Percentiles rank a stretch among this genome's conserved stretches.
Evolutionary conservation across 305 asterid genomes (phyloP).

Genomic region (Fraxinus greggii): DNA sequence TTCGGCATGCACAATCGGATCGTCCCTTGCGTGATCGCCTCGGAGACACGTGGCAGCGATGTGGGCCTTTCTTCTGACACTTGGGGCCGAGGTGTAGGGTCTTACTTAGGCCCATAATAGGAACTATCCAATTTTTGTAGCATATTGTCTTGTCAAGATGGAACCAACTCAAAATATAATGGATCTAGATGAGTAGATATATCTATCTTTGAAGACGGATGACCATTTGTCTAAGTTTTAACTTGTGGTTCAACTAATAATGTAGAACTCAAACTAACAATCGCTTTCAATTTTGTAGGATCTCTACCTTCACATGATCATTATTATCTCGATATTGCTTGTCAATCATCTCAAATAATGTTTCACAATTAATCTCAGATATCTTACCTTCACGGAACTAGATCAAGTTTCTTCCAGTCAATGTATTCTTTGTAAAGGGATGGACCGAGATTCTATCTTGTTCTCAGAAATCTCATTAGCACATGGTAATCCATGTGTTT

Average conservation of each 20-base stretch:
- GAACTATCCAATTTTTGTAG: neutral
- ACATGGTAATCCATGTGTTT: neutral
- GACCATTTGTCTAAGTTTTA: neutral
- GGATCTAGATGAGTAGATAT: neutral
- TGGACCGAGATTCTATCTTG: neutral
- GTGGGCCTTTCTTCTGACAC: too few species aligned
- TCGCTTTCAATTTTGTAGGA: neutral
- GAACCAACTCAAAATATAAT: neutral
- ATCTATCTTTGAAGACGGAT: neutral
- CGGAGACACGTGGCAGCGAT: too few species aligned
- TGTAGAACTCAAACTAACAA: neutral
- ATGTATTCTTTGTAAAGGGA: neutral
- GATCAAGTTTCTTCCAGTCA: neutral
- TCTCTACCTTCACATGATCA: neutral
- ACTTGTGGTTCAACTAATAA: neutral
- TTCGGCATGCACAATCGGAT: too few species aligned
- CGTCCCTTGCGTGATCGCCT: too few species aligned
- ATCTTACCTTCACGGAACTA: too few species aligned
- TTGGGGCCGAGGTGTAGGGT: too few species aligned
- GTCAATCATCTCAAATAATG: neutral
- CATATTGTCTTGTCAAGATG: neutral
- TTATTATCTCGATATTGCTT: neutral
- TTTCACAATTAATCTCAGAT: neutral
- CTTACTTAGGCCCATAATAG: too few species aligned
- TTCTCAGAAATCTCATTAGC: neutral